Evolutionary conservation across 78 protist genomes (phyloP), one percentile per base, ranked within the genome.

Genomic region (Bigelowiella natans): DNA sequence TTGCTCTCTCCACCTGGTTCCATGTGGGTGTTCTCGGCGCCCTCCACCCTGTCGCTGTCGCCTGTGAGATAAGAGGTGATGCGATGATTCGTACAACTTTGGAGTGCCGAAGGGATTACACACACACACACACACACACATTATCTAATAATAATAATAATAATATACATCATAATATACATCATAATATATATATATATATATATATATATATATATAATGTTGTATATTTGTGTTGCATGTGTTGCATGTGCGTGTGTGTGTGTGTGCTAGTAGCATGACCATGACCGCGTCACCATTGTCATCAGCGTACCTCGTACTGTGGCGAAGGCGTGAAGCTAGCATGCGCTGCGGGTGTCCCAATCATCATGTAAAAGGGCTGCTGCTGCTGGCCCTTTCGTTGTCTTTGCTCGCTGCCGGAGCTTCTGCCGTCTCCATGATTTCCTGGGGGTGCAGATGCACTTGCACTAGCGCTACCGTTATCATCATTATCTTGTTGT

Each of bases 21-120:
- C 87, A 85, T 18, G 11, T 85, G 7, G 87, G 87, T 37, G 87
- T 85, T 11, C 87, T 34, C 36, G 87, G 87, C 30, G 87, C 87
- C 7, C 18, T 85, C 18, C 51, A 29, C 87, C 87, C 51, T 34
- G 73, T 51, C 7, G 18, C 34, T 51, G 73, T 51, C 73, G 7
- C 18, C 73, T 51, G 73, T 51, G 73, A 51, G 73, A 51, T 51
- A n/a, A n/a, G n/a, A n/a, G n/a, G n/a, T n/a, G n/a, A n/a, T n/a
- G n/a, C n/a, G n/a, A n/a, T n/a, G n/a, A n/a, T n/a, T n/a, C n/a
- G n/a, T n/a, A n/a, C n/a, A n/a, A n/a, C n/a, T n/a, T n/a, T n/a
- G n/a, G n/a, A n/a, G n/a, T n/a, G n/a, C n/a, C n/a, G n/a, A n/a
- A n/a, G n/a, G n/a, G n/a, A n/a, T n/a, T n/a, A n/a, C n/a, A n/a